A percentile compares a stretch with the other conserved stretches of the same genome.
Conservation (phyloP, 495 filamentous ascomycete genomes). For the Beverwykella pulmonaria region DNA sequence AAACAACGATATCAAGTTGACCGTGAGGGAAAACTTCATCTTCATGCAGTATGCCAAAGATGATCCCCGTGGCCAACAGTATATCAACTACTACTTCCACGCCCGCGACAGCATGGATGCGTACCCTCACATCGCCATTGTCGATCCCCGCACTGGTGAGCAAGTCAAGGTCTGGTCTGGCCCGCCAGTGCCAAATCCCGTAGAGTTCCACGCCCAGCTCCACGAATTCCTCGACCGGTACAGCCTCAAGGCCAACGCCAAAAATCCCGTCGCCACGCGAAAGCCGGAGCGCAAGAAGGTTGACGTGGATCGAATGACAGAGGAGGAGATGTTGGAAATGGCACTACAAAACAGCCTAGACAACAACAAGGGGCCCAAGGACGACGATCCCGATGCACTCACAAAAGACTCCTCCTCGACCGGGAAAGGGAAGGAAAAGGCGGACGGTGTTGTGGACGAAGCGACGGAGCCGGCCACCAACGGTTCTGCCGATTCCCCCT, state of each 20-base stretch:
- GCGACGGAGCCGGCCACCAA: conserved; percentile 37
- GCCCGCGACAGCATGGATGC: conserved; percentile 70
- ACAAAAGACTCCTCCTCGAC: conserved; percentile 60
- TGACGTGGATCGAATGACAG: conserved; percentile 84
- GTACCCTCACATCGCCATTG: conserved; percentile 93
- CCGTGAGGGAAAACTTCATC: conserved; percentile 88
- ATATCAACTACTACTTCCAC: conserved; percentile 88
- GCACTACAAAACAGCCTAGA: conserved; percentile 84
- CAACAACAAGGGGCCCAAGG: conserved; percentile 45
- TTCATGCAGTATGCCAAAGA: conserved; percentile 91
- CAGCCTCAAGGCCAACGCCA: conserved; percentile 80
- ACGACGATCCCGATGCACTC: conserved; percentile 81
- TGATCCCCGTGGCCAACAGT: conserved; percentile 72
- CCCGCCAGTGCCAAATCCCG: conserved; percentile 68
- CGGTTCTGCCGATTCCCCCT: conserved; percentile 51
- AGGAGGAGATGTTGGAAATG: conserved; percentile 95
- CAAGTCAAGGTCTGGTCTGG: conserved; percentile 97
- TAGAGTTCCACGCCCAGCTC: conserved; percentile 86
- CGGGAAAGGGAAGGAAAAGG: conserved; percentile 69
- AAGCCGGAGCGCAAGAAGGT: conserved; percentile 72
- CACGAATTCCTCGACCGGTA: conserved; percentile 96
- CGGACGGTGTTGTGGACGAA: conserved; percentile 31
- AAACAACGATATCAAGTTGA: conserved; percentile 70
- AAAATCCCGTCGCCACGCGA: conserved; percentile 85
- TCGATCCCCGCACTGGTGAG: conserved; percentile 94